phyloP scores from a whole-genome alignment of 176 grass and related monocot species.

The Guadua angustifolia region DNA sequence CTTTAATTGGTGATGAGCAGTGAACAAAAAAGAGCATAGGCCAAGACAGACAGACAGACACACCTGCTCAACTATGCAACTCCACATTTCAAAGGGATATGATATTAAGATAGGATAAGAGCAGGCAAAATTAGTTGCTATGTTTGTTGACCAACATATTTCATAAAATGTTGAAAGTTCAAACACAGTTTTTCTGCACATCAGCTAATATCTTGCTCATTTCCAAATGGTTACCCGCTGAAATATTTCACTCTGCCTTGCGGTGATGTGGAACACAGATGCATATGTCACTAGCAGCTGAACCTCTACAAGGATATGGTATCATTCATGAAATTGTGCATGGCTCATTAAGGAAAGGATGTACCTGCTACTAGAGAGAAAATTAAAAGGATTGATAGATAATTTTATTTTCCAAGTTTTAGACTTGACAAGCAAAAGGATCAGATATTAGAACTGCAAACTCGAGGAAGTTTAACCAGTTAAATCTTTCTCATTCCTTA shows the following conservation, averaged over 20 bases:
- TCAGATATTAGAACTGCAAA: not conserved
- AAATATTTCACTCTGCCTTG: slow-evolving; percentile 18
- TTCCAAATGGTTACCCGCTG: slow-evolving; percentile 39
- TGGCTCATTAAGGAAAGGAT: not conserved
- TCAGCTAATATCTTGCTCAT: not conserved
- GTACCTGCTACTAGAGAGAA: slow-evolving; percentile 11
- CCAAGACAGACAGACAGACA: slow-evolving; percentile 16
- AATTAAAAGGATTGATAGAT: not conserved
- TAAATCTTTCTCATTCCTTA: not conserved
- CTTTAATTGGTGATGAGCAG: slow-evolving; percentile 15
- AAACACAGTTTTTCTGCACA: not conserved
- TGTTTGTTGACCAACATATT: not conserved
- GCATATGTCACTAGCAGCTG: not conserved
- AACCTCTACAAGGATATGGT: slow-evolving; percentile 9
- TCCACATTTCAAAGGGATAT: slow-evolving; percentile 31
- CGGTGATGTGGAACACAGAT: slow-evolving; percentile 7
- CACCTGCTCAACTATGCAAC: not conserved
- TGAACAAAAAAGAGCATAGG: slow-evolving; percentile 16
- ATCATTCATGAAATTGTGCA: slow-evolving; percentile 10
- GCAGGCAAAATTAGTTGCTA: not conserved
- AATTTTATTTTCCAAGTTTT: slow-evolving; percentile 10
- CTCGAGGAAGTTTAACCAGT: slow-evolving; percentile 5
- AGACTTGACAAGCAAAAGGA: not conserved
- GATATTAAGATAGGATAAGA: slow-evolving; percentile 3
- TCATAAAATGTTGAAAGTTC: not conserved